Conservation (phyloP, 495 filamentous ascomycete species). For the Talaromyces borbonicus region DNA sequence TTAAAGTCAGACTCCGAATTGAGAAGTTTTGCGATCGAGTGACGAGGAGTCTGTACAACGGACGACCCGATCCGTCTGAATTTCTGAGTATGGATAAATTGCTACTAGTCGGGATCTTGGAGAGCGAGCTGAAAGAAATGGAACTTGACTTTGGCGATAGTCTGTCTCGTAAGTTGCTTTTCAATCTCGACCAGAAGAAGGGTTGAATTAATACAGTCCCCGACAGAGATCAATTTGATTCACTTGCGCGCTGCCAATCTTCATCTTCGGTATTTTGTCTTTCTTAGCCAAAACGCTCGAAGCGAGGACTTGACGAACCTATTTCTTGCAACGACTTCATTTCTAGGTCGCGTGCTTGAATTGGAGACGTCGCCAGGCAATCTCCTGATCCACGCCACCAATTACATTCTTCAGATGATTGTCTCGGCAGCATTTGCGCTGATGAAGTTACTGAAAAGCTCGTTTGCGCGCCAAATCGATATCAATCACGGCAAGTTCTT, state of each 20-base stretch:
- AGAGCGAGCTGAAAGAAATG: constrained; percentile 43
- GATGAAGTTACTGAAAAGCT: constrained; percentile 77
- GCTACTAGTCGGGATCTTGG: constrained; percentile 49
- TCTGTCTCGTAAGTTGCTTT: constrained; percentile 30
- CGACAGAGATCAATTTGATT: constrained; percentile 50
- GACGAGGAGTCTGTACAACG: constrained; percentile 77
- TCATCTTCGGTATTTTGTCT: constrained; percentile 38
- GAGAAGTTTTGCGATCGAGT: constrained; percentile 81
- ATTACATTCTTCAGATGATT: constrained; percentile 90
- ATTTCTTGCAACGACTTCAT: constrained; percentile 49
- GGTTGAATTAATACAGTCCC: constrained; percentile 45
- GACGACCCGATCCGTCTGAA: constrained; percentile 62
- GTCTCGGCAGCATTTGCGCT: constrained; percentile 79
- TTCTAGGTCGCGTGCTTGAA: constrained; percentile 36
- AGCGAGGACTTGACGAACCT: constrained; percentile 60
- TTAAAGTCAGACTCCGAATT: constrained; percentile 65
- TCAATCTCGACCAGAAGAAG: constrained; percentile 45
- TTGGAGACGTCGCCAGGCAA: constrained; percentile 38
- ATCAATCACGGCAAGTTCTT: constrained; percentile 65
- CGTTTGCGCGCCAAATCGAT: constrained; percentile 56
- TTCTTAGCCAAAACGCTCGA: constrained; percentile 48
- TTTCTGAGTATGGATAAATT: constrained; percentile 65
- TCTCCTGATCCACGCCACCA: constrained; percentile 63
- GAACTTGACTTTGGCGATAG: constrained; percentile 36
- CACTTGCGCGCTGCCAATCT: constrained; percentile 37